Evolutionary conservation across 1,139 yeast genomes (phyloP).

Genomic region (Diutina ranongensis): DNA sequence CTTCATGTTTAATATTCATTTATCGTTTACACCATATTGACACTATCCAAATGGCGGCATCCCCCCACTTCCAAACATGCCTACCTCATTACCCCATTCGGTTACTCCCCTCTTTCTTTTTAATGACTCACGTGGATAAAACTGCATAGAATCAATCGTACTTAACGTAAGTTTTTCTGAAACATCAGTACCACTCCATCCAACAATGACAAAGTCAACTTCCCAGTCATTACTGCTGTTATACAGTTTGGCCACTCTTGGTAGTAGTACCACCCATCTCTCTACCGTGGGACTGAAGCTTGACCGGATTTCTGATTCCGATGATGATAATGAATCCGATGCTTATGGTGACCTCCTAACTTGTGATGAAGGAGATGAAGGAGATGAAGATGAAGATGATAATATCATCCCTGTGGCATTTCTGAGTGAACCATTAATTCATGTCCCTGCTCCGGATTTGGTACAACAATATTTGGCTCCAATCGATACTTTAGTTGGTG

Average conservation of each 20-base stretch:
- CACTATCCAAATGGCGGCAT: too few relatives aligned
- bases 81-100: too few relatives aligned
- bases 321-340: neutral
- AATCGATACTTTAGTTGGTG: neutral
- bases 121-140: neutral
- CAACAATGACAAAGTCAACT: neutral
- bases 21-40: too few relatives aligned
- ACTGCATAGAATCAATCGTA: neutral
- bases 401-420: neutral
- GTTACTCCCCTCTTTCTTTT: too few relatives aligned
- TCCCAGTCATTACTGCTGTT: slow-evolving; percentile 2
- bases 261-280: slow-evolving; percentile 1
- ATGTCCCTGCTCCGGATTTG: slow-evolving; percentile 6
- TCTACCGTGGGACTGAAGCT: slow-evolving; percentile 3
- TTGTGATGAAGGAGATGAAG: neutral
- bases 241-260: slow-evolving; percentile 6
- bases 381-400: neutral
- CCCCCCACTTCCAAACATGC: too few relatives aligned
- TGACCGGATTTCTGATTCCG: slow-evolving; percentile 2
- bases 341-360: neutral
- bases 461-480: slow-evolving; percentile 2
- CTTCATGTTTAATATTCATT: too few relatives aligned
- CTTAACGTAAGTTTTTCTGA: neutral
- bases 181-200: neutral
- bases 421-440: neutral